Evolutionary conservation across 345 rosid species (phyloP).

Genomic region (Populus euphratica): DNA sequence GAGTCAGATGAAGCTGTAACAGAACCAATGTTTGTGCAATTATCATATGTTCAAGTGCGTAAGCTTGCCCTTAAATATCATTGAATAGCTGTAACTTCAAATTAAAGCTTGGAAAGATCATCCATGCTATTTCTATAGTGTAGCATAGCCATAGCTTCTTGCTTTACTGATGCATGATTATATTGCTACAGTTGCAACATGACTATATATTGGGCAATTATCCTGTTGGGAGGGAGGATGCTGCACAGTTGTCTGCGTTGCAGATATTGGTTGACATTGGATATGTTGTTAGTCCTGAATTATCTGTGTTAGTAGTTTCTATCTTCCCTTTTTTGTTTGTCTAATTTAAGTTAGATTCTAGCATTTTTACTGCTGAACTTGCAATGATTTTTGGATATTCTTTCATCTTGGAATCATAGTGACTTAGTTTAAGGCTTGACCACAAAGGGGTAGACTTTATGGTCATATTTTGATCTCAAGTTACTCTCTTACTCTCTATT

Average conservation of each 20-base stretch:
- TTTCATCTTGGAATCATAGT: neutral
- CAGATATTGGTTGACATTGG: conserved; percentile 95
- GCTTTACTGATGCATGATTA: conserved; percentile 21
- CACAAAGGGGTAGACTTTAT: neutral
- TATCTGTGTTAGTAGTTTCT: conserved; percentile 66
- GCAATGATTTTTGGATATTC: neutral
- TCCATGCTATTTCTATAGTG: neutral
- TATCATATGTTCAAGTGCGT: conserved; percentile 91
- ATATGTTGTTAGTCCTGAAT: conserved; percentile 74
- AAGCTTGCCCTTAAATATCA: conserved; percentile 10
- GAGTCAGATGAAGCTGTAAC: conserved; percentile 96
- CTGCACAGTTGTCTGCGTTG: conserved; percentile 91
- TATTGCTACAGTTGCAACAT: conserved; percentile 79
- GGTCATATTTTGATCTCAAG: neutral
- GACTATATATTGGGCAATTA: conserved; percentile 92
- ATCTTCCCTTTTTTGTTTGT: neutral
- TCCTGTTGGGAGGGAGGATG: conserved; percentile 99
- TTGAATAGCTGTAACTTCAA: conserved; percentile 2
- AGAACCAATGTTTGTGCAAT: conserved; percentile 92
- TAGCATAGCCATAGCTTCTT: neutral
- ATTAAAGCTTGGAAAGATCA: neutral
- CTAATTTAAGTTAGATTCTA: neutral
- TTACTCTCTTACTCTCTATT: neutral
- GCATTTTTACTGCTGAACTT: neutral
- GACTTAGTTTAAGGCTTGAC: neutral